Evolutionary conservation across 805 yeast species (phyloP).

Genomic region (Hanseniaspora taiwanica): DNA sequence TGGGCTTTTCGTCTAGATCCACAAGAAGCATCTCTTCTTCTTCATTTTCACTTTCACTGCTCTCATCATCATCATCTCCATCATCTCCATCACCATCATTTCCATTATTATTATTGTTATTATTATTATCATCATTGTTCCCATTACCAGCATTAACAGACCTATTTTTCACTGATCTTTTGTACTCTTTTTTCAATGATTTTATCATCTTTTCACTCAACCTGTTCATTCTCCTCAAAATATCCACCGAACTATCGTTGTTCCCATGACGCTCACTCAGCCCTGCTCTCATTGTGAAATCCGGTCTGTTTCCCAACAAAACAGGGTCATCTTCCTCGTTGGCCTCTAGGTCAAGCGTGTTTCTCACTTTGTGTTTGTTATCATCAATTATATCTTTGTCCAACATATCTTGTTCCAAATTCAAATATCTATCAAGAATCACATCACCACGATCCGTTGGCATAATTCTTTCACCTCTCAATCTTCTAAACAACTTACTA

Average conservation of each 20-base stretch:
- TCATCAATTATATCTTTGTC: constrained; percentile 28
- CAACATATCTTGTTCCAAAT: constrained; percentile 48
- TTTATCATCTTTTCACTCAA: constrained; percentile 70
- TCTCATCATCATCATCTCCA: not conserved
- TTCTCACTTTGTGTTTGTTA: constrained; percentile 39
- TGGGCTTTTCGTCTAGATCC: constrained; percentile 37
- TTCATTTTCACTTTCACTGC: constrained; percentile 19
- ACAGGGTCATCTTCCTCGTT: constrained; percentile 73
- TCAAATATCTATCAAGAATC: constrained; percentile 71
- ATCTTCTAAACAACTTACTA: constrained; percentile 72
- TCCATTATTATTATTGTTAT: not conserved
- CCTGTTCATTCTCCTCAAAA: constrained; percentile 80
- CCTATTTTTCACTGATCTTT: constrained; percentile 13
- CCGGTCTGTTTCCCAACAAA: constrained; percentile 68
- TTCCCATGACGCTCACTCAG: constrained; percentile 35
- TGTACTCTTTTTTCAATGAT: constrained; percentile 33
- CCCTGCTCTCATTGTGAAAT: constrained; percentile 68
- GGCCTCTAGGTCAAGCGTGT: constrained; percentile 66
- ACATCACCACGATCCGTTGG: constrained; percentile 71
- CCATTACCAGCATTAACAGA: constrained; percentile 18
- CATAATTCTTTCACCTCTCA: constrained; percentile 78
- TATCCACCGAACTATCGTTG: constrained; percentile 53
- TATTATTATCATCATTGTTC: not conserved
- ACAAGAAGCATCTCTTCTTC: constrained; percentile 34
- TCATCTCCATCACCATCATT: constrained; percentile 18